Conservation (phyloP, 108 stramenopile species). For the Stephanodiscus minutulus region DNA sequence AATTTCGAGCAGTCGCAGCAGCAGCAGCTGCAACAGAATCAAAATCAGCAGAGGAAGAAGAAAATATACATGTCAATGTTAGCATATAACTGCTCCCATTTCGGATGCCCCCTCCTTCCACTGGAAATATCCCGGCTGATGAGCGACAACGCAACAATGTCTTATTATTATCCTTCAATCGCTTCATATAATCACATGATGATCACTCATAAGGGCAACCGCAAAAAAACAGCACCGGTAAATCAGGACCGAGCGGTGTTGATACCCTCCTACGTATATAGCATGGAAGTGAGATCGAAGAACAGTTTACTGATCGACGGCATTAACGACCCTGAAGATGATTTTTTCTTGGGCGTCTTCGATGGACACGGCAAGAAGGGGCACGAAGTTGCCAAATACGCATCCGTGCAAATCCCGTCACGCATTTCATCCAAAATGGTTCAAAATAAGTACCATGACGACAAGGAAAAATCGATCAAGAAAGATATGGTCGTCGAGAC, state of each 20-base stretch:
- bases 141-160: neutral
- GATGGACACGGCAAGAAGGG: conserved; percentile 76
- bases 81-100: conserved; percentile 1
- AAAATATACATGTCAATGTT: neutral
- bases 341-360: conserved; percentile 66
- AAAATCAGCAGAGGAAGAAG: neutral
- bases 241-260: conserved; percentile 75
- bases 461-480: conserved; percentile 9
- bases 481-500: conserved; percentile 45
- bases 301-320: neutral
- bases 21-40: neutral
- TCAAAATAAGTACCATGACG: conserved; percentile 10
- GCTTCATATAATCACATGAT: conserved; percentile 33
- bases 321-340: conserved; percentile 17
- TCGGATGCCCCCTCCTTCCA: conserved; percentile 4
- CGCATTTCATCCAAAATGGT: conserved; percentile 49
- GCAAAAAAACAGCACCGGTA: conserved; percentile 16
- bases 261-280: conserved; percentile 47
- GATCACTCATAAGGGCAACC: conserved; percentile 47
- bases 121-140: neutral
- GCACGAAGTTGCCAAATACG: conserved; percentile 54
- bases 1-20: neutral
- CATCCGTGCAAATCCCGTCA: conserved; percentile 50
- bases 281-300: conserved; percentile 4
- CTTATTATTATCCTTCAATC: neutral